Conservation (phyloP, 2,329 filamentous ascomycete species). For the Pseudonectria buxi region DNA sequence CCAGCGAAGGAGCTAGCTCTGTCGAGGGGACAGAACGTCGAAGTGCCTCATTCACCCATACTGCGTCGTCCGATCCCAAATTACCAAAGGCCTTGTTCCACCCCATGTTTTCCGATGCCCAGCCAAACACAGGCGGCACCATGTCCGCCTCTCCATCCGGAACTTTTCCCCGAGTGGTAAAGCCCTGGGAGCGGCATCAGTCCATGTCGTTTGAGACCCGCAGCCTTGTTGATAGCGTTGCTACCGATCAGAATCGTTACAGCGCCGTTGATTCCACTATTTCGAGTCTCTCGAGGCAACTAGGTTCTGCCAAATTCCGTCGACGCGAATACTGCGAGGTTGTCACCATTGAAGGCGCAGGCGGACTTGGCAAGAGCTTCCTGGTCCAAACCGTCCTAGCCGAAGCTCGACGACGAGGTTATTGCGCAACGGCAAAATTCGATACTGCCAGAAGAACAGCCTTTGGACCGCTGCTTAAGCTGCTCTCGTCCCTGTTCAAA, state of each 20-base stretch:
- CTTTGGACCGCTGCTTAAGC: slow-evolving; percentile 56
- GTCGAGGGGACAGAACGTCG: slow-evolving; percentile 43
- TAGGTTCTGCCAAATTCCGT: slow-evolving; percentile 52
- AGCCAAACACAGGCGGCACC: slow-evolving; percentile 38
- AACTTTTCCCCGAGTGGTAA: slow-evolving; percentile 30
- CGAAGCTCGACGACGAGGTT: slow-evolving; percentile 54
- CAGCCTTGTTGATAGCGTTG: slow-evolving; percentile 39
- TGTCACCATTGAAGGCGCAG: slow-evolving; percentile 53
- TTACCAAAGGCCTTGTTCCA: slow-evolving; percentile 31
- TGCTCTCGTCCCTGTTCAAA: slow-evolving; percentile 60
- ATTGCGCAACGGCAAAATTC: slow-evolving; percentile 61
- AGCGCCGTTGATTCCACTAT: slow-evolving; percentile 39
- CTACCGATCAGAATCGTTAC: slow-evolving; percentile 36
- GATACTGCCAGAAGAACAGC: slow-evolving; percentile 54
- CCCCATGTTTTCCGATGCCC: slow-evolving; percentile 36
- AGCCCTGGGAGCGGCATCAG: slow-evolving; percentile 46
- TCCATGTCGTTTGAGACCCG: slow-evolving; percentile 44
- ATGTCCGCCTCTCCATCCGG: slow-evolving; percentile 40
- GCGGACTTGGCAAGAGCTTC: slow-evolving; percentile 59
- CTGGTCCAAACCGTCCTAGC: slow-evolving; percentile 56
- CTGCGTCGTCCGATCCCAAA: slow-evolving; percentile 36
- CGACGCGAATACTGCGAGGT: slow-evolving; percentile 59
- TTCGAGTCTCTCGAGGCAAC: slow-evolving; percentile 46
- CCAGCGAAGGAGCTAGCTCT: slow-evolving; percentile 56
- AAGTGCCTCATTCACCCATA: slow-evolving; percentile 43